These are phyloP conservation scores for Glycyrrhiza uralensis DNA, from an alignment of 306 rosid genomes.

Conservation along the genomic window DNA sequence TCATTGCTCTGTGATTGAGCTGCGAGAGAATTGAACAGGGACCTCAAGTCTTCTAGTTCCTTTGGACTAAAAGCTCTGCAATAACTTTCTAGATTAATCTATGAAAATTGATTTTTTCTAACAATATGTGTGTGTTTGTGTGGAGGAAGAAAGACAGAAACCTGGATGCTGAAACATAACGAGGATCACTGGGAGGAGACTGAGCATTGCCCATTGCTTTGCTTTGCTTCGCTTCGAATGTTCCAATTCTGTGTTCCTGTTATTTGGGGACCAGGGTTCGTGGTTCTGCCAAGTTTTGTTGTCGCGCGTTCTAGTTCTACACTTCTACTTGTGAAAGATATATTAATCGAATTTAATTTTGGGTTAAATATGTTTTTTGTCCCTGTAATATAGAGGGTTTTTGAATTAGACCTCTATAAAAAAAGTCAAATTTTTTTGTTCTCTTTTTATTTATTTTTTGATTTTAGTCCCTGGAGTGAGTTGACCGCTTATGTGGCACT, in stretches of 20 bases:
- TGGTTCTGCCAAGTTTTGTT: background rate
- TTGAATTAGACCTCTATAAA: no score
- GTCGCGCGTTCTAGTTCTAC: background rate
- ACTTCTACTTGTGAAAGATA: background rate
- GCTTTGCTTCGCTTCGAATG: background rate
- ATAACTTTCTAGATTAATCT: background rate
- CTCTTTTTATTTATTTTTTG: no score
- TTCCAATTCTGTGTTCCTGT: background rate
- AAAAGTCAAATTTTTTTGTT: no score
- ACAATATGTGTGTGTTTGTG: background rate
- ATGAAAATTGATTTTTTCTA: background rate
- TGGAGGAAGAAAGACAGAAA: constrained; percentile 5
- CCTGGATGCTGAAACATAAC: constrained; percentile 71
- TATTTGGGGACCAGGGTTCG: background rate
- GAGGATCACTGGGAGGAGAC: constrained; percentile 43
- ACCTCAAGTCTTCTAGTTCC: constrained; percentile 56
- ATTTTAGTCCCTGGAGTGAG: no score
- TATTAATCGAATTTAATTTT: no score
- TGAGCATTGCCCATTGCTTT: constrained; percentile 49
- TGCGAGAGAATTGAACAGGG: constrained; percentile 56
- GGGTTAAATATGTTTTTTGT: no score
- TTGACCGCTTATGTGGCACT: no score
- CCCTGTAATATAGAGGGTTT: no score
- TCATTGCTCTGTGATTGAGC: constrained; percentile 58
- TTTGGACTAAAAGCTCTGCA: constrained; percentile 74